Percentiles rank a stretch among this genome's conserved stretches.
These are phyloP conservation scores for Rhizophora mangle DNA, from an alignment of 345 rosid species.

Conservation along the genomic window DNA sequence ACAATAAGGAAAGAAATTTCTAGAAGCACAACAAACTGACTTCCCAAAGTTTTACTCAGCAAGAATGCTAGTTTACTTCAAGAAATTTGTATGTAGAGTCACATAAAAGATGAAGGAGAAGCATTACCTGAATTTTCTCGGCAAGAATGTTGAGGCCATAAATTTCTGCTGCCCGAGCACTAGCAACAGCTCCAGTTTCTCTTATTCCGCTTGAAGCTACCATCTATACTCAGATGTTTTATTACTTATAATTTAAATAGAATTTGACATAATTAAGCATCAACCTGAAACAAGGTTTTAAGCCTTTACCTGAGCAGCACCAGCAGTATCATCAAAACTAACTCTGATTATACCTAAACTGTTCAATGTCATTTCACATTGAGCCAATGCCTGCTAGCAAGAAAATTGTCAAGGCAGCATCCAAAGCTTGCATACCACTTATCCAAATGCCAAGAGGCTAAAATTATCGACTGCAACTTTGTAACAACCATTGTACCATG, in stretches of 20 bases:
- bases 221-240: constrained; percentile 34
- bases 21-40: neutral
- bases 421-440: constrained; percentile 6
- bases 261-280: constrained; percentile 3
- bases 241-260: constrained; percentile 4
- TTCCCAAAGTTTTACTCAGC: neutral
- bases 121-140: constrained; percentile 65
- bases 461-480: neutral
- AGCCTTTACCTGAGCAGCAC: constrained; percentile 73
- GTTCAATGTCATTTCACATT: constrained; percentile 64
- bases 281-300: constrained; percentile 6
- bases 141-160: constrained; percentile 79
- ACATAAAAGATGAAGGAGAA: constrained; percentile 2
- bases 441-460: neutral
- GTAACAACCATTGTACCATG: neutral
- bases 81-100: neutral
- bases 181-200: constrained; percentile 80
- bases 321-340: constrained; percentile 70
- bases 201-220: constrained; percentile 53
- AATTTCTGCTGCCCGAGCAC: constrained; percentile 81
- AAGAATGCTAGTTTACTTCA: neutral
- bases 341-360: constrained; percentile 55
- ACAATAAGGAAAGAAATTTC: too few relatives aligned
- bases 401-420: constrained; percentile 10
- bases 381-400: constrained; percentile 67